Conservation (phyloP, 352 stramenopile genomes). For the Phytophthora tentaculata region DNA sequence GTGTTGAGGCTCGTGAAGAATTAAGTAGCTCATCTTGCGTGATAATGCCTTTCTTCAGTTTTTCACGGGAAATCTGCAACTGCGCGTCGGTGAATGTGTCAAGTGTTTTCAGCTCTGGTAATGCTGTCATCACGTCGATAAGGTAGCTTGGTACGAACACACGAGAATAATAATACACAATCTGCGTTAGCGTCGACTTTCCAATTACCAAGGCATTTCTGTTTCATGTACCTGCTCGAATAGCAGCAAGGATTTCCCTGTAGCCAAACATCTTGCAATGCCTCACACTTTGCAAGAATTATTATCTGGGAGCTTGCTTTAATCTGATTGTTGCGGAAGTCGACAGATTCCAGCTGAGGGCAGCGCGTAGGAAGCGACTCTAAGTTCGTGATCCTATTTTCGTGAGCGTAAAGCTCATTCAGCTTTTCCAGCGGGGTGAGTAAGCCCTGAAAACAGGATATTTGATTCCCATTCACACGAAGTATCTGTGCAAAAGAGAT, state of each 20-base stretch:
- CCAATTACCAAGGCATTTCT: background rate
- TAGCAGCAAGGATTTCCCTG: constrained; percentile 71
- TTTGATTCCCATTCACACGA: constrained; percentile 56
- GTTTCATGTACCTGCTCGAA: constrained; percentile 44
- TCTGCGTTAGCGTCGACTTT: background rate
- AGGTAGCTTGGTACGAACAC: constrained; percentile 47
- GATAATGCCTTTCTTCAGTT: constrained; percentile 47
- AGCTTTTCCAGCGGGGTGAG: constrained; percentile 44
- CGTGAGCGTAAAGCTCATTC: constrained; percentile 73
- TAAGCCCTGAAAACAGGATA: constrained; percentile 52
- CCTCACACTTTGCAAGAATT: constrained; percentile 30
- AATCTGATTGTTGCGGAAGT: constrained; percentile 72
- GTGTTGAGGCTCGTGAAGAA: constrained; percentile 44
- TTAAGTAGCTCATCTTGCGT: constrained; percentile 41
- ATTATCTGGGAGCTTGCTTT: constrained; percentile 28
- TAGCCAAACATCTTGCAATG: constrained; percentile 72
- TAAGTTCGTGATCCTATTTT: constrained; percentile 56
- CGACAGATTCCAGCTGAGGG: constrained; percentile 72
- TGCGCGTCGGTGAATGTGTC: constrained; percentile 60
- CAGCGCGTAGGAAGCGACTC: constrained; percentile 37
- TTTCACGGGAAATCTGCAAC: constrained; percentile 51
- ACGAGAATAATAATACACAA: background rate
- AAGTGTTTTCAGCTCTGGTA: constrained; percentile 70
- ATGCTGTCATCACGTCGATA: constrained; percentile 45
- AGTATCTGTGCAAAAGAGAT: constrained; percentile 37